Base-by-base conservation (phyloP, 2,329 filamentous ascomycete genomes). In the Verticillium dahliae region DNA sequence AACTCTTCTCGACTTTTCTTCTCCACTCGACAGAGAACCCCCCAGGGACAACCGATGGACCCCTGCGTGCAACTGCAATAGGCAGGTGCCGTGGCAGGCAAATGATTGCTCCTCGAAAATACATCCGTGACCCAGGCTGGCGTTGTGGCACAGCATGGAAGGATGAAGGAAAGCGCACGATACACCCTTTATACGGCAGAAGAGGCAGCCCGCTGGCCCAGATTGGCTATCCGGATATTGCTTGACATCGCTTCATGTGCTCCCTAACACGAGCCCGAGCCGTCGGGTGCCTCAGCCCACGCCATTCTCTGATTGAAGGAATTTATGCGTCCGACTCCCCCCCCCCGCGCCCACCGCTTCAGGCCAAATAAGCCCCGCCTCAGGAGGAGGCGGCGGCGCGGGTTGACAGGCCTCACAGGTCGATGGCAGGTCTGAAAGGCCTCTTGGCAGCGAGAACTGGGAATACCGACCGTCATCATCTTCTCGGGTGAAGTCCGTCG, bases 221-320 rank as follows among this genome's bases (percentile, higher is more conserved):
- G 45, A 10, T 22, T 37, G 35, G 9, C 35, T 10, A 52, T 22
- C 11, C 45, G 45, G n/a, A 52, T 10, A 52, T 52, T 52, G 10
- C n/a, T 22, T 52, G 45, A 18, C 18, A 52, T 18, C 27, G 18
- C 45, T 52, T 52, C 18, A 13, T 13, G 6, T 41, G 39, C 9
- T 27, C 22, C 35, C 35, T 37, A 10, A 18, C 18, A 18, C 45
- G 6, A 52, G 22, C 45, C 45, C 45, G 18, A 52, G 45, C 45
- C 45, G 45, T 52, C 45, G 45, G 45, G 45, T 52, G 45, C 45
- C 18, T 52, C 45, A 22, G 11, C 11, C 13, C 7, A 13, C 55
- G 15, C 7, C 55, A n/a, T 15, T 37, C 18, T 62, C 59, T 65
- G 64, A 65, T 65, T 65, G 64, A 65, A 61, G 64, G 64, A 60